Percentiles rank a stretch among this genome's conserved stretches.
These are phyloP conservation scores for Agroathelia rolfsii DNA, from an alignment of 1,284 basidiomycete species.

Conservation along the genomic window DNA sequence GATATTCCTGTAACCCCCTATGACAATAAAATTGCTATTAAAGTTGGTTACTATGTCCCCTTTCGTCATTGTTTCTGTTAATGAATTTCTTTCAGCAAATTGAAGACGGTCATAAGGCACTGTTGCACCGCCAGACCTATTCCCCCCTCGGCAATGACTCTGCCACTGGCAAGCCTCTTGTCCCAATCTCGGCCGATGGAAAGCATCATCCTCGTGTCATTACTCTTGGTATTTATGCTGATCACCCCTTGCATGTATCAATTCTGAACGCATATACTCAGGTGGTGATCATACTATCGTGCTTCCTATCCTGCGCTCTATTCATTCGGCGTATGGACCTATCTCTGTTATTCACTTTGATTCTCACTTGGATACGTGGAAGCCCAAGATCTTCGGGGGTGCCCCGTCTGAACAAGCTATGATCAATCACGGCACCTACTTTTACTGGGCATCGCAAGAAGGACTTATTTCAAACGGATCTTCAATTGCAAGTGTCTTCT, in stretches of 20 bases:
- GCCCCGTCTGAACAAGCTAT: constrained; percentile 56
- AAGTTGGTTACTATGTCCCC: no score
- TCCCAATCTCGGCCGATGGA: constrained; percentile 47
- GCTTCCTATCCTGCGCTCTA: constrained; percentile 39
- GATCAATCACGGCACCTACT: constrained; percentile 71
- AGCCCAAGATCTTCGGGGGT: constrained; percentile 60
- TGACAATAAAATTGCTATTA: constrained; percentile 59
- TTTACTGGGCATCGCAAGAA: constrained; percentile 70
- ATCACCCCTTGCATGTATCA: constrained; percentile 59
- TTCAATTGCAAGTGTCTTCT: constrained; percentile 67
- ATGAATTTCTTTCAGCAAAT: no score
- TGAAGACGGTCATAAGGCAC: constrained; percentile 52
- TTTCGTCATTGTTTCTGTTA: no score
- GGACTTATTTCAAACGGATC: constrained; percentile 66
- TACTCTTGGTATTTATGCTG: constrained; percentile 54
- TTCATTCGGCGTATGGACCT: constrained; percentile 58
- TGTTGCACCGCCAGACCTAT: constrained; percentile 50
- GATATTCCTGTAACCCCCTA: constrained; percentile 56
- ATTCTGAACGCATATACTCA: no score
- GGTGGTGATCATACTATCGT: constrained; percentile 10
- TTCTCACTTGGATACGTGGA: constrained; percentile 69
- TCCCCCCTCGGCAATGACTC: constrained; percentile 53
- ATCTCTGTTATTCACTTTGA: constrained; percentile 77
- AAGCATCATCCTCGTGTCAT: constrained; percentile 60
- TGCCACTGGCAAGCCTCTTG: constrained; percentile 42